Evolutionary conservation across 2,329 filamentous ascomycete genomes (phyloP).

Genomic region (Fusarium camptoceras): DNA sequence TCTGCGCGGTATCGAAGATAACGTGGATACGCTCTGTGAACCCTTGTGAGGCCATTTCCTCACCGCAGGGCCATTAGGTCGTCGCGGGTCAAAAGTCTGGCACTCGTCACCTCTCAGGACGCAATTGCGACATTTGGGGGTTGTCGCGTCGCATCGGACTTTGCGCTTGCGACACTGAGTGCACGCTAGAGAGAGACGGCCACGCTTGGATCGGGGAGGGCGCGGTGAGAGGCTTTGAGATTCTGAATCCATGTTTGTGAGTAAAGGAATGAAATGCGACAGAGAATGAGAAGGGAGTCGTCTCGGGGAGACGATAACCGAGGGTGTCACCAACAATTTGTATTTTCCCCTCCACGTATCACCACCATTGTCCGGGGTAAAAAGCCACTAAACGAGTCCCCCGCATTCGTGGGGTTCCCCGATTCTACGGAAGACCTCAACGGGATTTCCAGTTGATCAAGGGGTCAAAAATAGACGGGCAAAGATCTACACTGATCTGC

Average conservation of each 20-base stretch:
- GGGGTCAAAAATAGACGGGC: not conserved
- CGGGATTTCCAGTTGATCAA: not conserved
- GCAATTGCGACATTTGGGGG: slow-evolving; percentile 42
- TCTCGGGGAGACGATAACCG: slow-evolving; percentile 11
- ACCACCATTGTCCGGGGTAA: slow-evolving; percentile 22
- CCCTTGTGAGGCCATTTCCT: slow-evolving; percentile 39
- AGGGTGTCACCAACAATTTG: slow-evolving; percentile 37
- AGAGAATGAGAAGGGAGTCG: not conserved
- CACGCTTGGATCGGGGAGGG: slow-evolving; percentile 27
- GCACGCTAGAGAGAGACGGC: slow-evolving; percentile 35
- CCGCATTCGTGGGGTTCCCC: slow-evolving; percentile 28
- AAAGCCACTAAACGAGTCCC: slow-evolving; percentile 21
- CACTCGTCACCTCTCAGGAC: slow-evolving; percentile 38
- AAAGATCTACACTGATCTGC: not conserved
- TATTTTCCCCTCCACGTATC: slow-evolving; percentile 27
- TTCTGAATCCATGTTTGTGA: slow-evolving; percentile 15
- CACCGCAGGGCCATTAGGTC: slow-evolving; percentile 38
- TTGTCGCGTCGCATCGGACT: slow-evolving; percentile 41
- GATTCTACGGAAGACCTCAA: slow-evolving; percentile 14
- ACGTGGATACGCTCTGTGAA: not conserved
- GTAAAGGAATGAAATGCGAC: too few relatives aligned
- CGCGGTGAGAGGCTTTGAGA: slow-evolving; percentile 12
- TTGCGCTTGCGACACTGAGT: slow-evolving; percentile 41
- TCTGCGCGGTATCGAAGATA: slow-evolving; percentile 18
- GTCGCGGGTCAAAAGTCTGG: slow-evolving; percentile 37